phyloP scores from a whole-genome alignment of 768 basidiomycete genomes.

The Guyanaporus albipodus region DNA sequence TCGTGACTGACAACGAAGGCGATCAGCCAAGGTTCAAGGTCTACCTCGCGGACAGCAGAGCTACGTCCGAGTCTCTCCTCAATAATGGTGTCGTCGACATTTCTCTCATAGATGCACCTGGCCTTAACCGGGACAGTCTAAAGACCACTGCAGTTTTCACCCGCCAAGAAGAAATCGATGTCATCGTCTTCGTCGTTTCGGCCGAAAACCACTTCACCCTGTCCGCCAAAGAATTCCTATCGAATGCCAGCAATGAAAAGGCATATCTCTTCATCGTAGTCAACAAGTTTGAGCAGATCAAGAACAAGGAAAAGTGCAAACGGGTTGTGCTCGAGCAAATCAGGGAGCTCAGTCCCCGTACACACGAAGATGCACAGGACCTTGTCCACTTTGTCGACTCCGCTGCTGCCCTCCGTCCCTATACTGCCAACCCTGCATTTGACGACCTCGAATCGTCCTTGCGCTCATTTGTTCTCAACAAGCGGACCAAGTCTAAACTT shows the following conservation, averaged over 20 bases:
- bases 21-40: constrained; percentile 74
- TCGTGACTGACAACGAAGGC: constrained; percentile 59
- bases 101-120: constrained; percentile 97
- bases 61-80: constrained; percentile 77
- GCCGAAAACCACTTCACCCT: constrained; percentile 99
- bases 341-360: constrained; percentile 85
- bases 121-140: constrained; percentile 90
- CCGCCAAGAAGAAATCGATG: constrained; percentile 97
- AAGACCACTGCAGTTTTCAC: constrained; percentile 95
- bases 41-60: constrained; percentile 80
- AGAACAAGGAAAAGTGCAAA: constrained; percentile 91
- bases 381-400: constrained; percentile 99
- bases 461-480: constrained; percentile 92
- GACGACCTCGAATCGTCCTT: constrained; percentile 85
- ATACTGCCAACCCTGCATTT: constrained; percentile 65
- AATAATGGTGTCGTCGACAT: constrained; percentile 97
- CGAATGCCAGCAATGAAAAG: constrained; percentile 92
- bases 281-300: constrained; percentile 95
- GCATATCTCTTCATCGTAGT: constrained; percentile 98
- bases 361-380: constrained; percentile 86
- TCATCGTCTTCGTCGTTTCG: constrained; percentile 95
- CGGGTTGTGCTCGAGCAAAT: constrained; percentile 90
- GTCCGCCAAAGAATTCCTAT: constrained; percentile 91
- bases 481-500: constrained; percentile 95
- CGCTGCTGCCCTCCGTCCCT: constrained; percentile 64